Conservation (phyloP, 2,329 filamentous ascomycete genomes). For the Paecilomyces variotii region DNA sequence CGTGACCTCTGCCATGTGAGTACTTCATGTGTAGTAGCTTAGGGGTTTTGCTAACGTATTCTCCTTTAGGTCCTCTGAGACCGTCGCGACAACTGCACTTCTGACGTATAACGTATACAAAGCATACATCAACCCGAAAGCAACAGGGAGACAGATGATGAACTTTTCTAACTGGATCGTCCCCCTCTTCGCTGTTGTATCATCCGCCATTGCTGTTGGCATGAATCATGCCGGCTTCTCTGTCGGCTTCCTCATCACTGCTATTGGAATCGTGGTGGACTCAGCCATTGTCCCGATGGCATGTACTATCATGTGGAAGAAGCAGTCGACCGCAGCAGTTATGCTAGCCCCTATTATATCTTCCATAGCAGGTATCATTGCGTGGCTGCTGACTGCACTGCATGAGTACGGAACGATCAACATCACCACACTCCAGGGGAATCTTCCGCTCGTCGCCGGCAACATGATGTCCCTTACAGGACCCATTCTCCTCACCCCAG, state of each 20-base stretch:
- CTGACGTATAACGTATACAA: slow-evolving; percentile 23
- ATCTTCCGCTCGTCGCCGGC: slow-evolving; percentile 3
- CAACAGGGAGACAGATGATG: slow-evolving; percentile 14
- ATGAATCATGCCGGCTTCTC: slow-evolving; percentile 19
- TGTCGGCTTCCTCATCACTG: slow-evolving; percentile 11
- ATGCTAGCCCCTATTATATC: slow-evolving; percentile 13
- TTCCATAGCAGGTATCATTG: slow-evolving; percentile 13
- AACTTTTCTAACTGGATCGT: slow-evolving; percentile 13
- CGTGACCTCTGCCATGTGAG: slow-evolving; percentile 26
- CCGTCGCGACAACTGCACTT: not conserved
- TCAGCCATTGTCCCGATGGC: slow-evolving; percentile 20
- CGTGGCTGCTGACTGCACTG: slow-evolving; percentile 28
- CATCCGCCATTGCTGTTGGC: slow-evolving; percentile 3
- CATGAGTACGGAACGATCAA: slow-evolving; percentile 25
- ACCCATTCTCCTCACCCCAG: slow-evolving; percentile 11
- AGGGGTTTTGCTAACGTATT: slow-evolving; percentile 4
- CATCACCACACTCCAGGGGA: slow-evolving; percentile 11
- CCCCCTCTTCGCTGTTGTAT: slow-evolving; percentile 21
- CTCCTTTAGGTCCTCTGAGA: slow-evolving; percentile 2
- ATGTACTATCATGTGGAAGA: slow-evolving; percentile 23
- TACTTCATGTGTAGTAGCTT: not conserved
- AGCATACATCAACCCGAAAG: slow-evolving; percentile 19
- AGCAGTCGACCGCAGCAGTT: slow-evolving; percentile 15
- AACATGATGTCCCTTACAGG: slow-evolving; percentile 10
- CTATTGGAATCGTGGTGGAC: slow-evolving; percentile 15